Evolutionary conservation across 345 rosid species (phyloP), one percentile per base, ranked within the genome.

Genomic region (Acer saccharum): DNA sequence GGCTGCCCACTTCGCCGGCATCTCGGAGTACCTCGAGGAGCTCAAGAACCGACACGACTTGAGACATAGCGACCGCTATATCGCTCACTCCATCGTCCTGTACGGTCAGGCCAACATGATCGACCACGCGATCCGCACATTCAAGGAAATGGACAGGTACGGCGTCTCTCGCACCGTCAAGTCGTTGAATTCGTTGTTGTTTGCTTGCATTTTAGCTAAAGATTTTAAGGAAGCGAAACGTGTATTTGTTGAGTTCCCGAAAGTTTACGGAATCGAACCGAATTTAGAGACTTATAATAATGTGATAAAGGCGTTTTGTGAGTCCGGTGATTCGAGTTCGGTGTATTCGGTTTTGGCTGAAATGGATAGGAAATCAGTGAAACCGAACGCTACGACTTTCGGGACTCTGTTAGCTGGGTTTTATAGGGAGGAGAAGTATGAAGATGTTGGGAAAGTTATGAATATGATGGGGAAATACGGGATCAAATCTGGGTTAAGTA

Each of bases 61-160:
- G 61, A 11, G 17, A 8, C 79, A 83, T 69, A 52, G 75, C 87
- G 94, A 91, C 64, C 89, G 89, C 10, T 92, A 90, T 83, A 83
- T 84, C 7, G 71, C 87, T 67, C 97, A 90, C 72, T 89, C 91
- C 4, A 87, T 92, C 69, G 79, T 92, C 76, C 87, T 96, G 2
- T 96, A 83, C 74, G 99, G 91, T 44, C 94, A 92, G 76, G 97
- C 97, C 12, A 83, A 84, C 55, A 94, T 92, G 99, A 71, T 88
- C 54, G 87, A 89, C 16, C 90, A 87, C 71, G 94, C 97, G 10
- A 43, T 89, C 48, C 61, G 78, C 21, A 75, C 89, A 0, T 94
- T 94, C 79, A 68, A 83, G 48, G 90, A 94, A 43, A 77, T 87
- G 18, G 91, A 92, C 64, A 79, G 74, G 39, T 43, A 63, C 16